Percentiles rank a stretch among this genome's conserved stretches.
phyloP scores from a whole-genome alignment of 441 rosid species.

The Aleurites moluccanus region DNA sequence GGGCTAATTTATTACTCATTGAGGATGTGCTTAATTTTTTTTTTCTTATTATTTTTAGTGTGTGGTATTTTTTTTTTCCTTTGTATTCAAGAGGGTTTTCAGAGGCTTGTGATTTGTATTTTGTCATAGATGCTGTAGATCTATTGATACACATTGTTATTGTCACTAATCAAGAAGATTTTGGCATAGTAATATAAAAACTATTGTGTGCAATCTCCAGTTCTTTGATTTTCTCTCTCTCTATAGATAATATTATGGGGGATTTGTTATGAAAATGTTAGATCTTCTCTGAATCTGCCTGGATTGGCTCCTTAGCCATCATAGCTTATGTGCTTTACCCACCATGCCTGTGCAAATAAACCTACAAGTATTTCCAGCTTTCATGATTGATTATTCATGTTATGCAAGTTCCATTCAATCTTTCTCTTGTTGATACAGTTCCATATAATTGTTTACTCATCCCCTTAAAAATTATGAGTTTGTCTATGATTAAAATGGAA shows the following conservation, averaged over 20 bases:
- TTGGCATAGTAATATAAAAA: conserved; percentile 13
- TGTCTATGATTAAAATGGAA: background rate
- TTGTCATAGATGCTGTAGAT: conserved; percentile 25
- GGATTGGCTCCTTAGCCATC: background rate
- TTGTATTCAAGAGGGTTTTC: conserved; percentile 18
- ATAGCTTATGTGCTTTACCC: background rate
- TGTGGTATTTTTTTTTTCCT: conserved; percentile 10
- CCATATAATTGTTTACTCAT: no score
- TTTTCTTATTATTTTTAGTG: background rate
- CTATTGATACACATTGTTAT: conserved; percentile 11
- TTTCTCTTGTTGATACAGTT: background rate
- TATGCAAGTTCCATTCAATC: no score
- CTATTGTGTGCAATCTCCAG: conserved; percentile 1
- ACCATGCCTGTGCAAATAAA: background rate
- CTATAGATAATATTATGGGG: background rate
- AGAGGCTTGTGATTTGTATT: conserved; percentile 19
- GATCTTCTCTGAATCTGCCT: background rate
- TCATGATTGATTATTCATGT: no score
- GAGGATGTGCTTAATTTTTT: conserved; percentile 21
- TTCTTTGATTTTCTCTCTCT: background rate
- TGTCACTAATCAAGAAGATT: conserved; percentile 13
- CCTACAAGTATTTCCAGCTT: background rate
- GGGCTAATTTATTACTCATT: conserved; percentile 22
- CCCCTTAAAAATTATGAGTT: no score
- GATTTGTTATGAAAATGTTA: background rate